Percentiles rank a stretch among this genome's conserved stretches.
These are phyloP conservation scores for Fusarium falciforme DNA, from an alignment of 2,329 filamentous ascomycete genomes.

Conservation along the genomic window DNA sequence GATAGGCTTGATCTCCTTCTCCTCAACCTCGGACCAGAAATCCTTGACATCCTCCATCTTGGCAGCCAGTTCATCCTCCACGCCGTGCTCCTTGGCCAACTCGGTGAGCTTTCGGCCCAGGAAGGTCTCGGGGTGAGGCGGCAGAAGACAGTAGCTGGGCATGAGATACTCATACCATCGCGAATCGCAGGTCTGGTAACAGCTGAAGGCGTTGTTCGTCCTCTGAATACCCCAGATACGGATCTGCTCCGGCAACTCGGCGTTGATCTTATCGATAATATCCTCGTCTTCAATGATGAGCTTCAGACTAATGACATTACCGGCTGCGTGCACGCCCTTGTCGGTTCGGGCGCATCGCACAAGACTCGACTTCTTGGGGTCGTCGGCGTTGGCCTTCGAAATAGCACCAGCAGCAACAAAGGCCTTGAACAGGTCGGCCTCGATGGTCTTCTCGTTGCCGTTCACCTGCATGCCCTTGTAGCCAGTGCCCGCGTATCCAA, in stretches of 20 bases:
- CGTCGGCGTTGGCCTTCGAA: slow-evolving; percentile 95
- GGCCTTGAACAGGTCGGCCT: slow-evolving; percentile 92
- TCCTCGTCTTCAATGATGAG: slow-evolving; percentile 93
- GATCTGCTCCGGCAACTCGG: slow-evolving; percentile 85
- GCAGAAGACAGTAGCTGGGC: slow-evolving; percentile 90
- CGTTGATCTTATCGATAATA: slow-evolving; percentile 91
- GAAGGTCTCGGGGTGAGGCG: slow-evolving; percentile 89
- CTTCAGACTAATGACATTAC: slow-evolving; percentile 95
- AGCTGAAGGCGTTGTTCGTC: slow-evolving; percentile 91
- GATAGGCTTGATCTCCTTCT: slow-evolving; percentile 81
- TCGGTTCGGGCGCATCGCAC: slow-evolving; percentile 95
- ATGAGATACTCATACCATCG: slow-evolving; percentile 98
- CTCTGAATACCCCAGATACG: slow-evolving; percentile 93
- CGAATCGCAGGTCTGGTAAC: slow-evolving; percentile 94
- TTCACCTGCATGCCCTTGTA: slow-evolving; percentile 98
- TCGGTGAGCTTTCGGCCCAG: slow-evolving; percentile 87
- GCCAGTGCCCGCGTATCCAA: slow-evolving; percentile 95
- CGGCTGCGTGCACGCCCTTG: slow-evolving; percentile 96
- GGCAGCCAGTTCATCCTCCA: slow-evolving; percentile 74
- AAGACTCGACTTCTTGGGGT: slow-evolving; percentile 95
- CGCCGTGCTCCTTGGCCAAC: slow-evolving; percentile 77
- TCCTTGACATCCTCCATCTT: slow-evolving; percentile 81
- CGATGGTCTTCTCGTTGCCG: slow-evolving; percentile 87
- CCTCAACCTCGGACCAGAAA: slow-evolving; percentile 88
- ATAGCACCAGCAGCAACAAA: slow-evolving; percentile 93